Conservation (phyloP, 169 alveolate species). For the Plasmodium knowlesi region DNA sequence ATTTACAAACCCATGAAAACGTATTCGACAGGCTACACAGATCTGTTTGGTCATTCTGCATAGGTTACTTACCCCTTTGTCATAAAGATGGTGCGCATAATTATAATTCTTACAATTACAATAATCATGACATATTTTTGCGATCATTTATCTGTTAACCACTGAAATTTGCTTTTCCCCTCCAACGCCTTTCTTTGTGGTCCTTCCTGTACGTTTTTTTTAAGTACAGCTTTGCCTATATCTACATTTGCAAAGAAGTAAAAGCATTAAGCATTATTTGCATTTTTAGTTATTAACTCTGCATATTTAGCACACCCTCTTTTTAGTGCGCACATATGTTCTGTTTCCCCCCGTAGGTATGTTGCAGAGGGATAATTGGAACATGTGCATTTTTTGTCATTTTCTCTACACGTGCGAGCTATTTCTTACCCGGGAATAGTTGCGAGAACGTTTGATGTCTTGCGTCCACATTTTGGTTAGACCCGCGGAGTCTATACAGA, state of each 20-base stretch:
- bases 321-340: not conserved
- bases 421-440: slow-evolving; percentile 53
- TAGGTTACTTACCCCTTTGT: not conserved
- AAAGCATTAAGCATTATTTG: not conserved
- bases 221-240: slow-evolving; percentile 35
- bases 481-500: slow-evolving; percentile 40
- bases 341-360: not conserved
- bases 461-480: slow-evolving; percentile 11
- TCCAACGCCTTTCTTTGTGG: not conserved
- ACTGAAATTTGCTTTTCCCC: not conserved
- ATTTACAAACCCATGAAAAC: slow-evolving; percentile 73
- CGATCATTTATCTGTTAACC: slow-evolving; percentile 13
- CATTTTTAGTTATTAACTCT: not conserved
- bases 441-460: slow-evolving; percentile 25
- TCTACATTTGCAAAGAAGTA: slow-evolving; percentile 23
- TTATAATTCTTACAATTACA: not conserved
- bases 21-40: slow-evolving; percentile 51
- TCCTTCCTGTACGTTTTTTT: slow-evolving; percentile 5
- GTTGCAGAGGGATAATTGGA: not conserved
- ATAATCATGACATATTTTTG: not conserved
- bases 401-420: not conserved
- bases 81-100: not conserved
- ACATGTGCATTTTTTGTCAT: not conserved
- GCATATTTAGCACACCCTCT: not conserved
- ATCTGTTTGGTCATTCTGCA: slow-evolving; percentile 19